These are phyloP conservation scores for Nemophila menziesii DNA, from an alignment of 257 asterid genomes.

Conservation along the genomic window DNA sequence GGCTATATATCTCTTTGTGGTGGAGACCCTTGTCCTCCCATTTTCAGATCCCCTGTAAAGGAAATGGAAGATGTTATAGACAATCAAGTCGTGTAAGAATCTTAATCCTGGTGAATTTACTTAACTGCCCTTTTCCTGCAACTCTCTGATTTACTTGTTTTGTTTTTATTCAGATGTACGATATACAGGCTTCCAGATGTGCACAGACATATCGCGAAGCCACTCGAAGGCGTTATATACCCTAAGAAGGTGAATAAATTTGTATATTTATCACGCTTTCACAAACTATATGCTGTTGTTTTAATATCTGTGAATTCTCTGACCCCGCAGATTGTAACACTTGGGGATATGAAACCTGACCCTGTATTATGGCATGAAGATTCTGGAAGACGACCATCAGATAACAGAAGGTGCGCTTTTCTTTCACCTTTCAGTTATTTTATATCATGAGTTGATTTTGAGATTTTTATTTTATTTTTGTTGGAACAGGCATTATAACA, in stretches of 20 bases:
- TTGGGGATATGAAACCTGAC: slow-evolving; percentile 69
- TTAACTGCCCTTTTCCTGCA: neutral
- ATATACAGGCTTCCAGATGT: slow-evolving; percentile 72
- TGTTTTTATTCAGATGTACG: slow-evolving; percentile 52
- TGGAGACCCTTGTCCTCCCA: slow-evolving; percentile 97
- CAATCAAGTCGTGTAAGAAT: slow-evolving; percentile 91
- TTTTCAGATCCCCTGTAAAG: slow-evolving; percentile 79
- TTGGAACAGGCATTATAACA: slow-evolving; percentile 22
- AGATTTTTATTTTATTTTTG: slow-evolving; percentile 29
- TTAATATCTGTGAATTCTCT: neutral
- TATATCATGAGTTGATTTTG: neutral
- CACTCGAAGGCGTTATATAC: slow-evolving; percentile 67
- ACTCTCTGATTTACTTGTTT: neutral
- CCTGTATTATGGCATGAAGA: slow-evolving; percentile 98
- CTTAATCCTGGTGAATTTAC: neutral
- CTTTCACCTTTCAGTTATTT: neutral
- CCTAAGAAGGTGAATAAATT: slow-evolving; percentile 53
- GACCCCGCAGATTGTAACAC: slow-evolving; percentile 41
- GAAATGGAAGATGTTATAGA: slow-evolving; percentile 86
- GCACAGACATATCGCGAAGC: slow-evolving; percentile 73
- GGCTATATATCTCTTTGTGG: slow-evolving; percentile 83
- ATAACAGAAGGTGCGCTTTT: slow-evolving; percentile 56
- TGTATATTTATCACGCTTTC: neutral
- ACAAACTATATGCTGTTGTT: neutral
- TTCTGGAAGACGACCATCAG: slow-evolving; percentile 68